phyloP scores from a whole-genome alignment of 2,329 filamentous ascomycete species.

The Samsoniella hepiali region DNA sequence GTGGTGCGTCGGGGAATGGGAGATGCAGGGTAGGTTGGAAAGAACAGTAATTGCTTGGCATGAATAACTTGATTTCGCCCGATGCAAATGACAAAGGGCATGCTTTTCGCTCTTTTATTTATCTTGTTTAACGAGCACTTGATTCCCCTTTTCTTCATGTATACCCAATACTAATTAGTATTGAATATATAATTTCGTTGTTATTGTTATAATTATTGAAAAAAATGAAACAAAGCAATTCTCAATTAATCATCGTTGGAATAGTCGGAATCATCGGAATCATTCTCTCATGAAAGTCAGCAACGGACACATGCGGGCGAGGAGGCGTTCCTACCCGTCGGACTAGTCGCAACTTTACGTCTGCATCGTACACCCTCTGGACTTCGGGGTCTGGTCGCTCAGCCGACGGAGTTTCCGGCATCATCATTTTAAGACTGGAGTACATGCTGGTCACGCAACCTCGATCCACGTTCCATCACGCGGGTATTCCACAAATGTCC shows the following conservation, averaged over 20 bases:
- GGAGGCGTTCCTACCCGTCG: background rate
- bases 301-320: background rate
- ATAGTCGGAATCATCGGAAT: background rate
- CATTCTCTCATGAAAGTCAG: background rate
- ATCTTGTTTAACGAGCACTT: no score
- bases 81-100: no score
- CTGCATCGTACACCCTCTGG: background rate
- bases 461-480: constrained; percentile 1
- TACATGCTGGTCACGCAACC: background rate
- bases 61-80: no score
- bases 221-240: no score
- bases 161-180: no score
- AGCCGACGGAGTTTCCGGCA: background rate
- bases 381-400: constrained; percentile 7
- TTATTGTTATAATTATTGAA: no score
- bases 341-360: constrained; percentile 3
- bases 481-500: constrained; percentile 8
- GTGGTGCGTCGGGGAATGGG: no score
- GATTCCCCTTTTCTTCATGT: no score
- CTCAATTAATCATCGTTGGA: background rate
- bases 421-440: background rate
- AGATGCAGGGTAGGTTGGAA: no score
- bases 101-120: no score
- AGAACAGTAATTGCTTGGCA: no score
- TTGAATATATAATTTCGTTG: no score